Evolutionary conservation across 129 eudicot species (phyloP).

Genomic region (Heracleum sosnowskyi): DNA sequence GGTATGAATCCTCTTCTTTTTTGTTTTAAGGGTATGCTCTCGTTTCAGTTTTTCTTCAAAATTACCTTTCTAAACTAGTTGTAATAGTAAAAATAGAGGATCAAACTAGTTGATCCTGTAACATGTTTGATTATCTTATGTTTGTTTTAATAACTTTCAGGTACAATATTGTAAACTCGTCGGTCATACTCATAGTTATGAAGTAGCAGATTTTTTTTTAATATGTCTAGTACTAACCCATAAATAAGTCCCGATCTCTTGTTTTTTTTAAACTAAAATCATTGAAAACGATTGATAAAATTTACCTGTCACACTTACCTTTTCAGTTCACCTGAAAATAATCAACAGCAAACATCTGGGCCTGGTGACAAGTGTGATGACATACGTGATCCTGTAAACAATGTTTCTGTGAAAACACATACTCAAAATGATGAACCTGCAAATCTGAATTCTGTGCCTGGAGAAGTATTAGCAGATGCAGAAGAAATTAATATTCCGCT

Average conservation of each 20-base stretch:
- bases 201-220: not conserved
- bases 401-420: slow-evolving; percentile 20
- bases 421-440: slow-evolving; percentile 34
- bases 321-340: slow-evolving; percentile 53
- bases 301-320: slow-evolving; percentile 4
- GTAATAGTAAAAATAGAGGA: not conserved
- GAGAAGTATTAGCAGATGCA: slow-evolving; percentile 21
- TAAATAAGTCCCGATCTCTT: not conserved
- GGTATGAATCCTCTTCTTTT: not conserved
- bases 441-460: slow-evolving; percentile 30
- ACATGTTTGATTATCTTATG: not conserved
- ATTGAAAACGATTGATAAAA: not conserved
- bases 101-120: not conserved
- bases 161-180: not conserved
- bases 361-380: slow-evolving; percentile 24
- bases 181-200: not conserved
- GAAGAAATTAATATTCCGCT: slow-evolving; percentile 36
- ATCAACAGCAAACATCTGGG: slow-evolving; percentile 26
- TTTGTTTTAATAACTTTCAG: not conserved
- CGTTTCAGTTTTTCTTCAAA: not conserved
- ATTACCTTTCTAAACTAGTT: not conserved
- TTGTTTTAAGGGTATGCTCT: not conserved
- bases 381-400: slow-evolving; percentile 25
- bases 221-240: not conserved
- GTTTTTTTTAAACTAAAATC: not conserved